Base-by-base conservation (phyloP, 768 basidiomycete species). In the Termitomyces sp. region DNA sequence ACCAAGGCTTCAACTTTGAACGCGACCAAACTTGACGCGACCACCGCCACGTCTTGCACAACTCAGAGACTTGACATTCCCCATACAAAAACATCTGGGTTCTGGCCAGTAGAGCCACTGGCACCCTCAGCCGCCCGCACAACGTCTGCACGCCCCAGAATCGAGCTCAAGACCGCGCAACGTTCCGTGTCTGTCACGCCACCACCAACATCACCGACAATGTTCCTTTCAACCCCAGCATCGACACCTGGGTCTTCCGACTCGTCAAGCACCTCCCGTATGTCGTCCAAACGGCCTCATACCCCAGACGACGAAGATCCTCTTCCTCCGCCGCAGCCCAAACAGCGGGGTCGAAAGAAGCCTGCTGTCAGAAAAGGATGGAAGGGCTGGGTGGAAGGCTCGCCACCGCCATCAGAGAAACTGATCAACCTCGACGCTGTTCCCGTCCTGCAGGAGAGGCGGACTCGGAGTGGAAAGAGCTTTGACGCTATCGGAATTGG, bases 301-400 rank as follows among this genome's bases (percentile, higher is more conserved):
- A 92, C 90, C 0, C 90, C 90, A 9, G 80, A 81, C 55, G 88
- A 91, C 59, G 78, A 81, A 60, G 79, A 79, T 18, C 66, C 76
- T 26, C 56, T 78, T 30, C 58, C 60, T 58, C 40, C 62, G 11
- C 62, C 65, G 69, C 54, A 66, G 61, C 61, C 68, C 11, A 64
- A 65, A 26, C 67, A 64, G 28, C 73, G 70, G n/a, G 78, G 79
- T 46, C 80, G 77, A 69, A 89, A 82, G 76, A 85, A 86, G 63
- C 74, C 79, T 45, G 78, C 85, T 0, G 85, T 80, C 36, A 85
- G 79, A 72, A 92, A 92, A 70, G 90, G 90, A 18, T 92, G 90
- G 90, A 92, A 92, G 75, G 90, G 90, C 40, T 92, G 90, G 90
- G 87, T 92, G 22, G 90, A 91, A 75, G 90, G 89, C 63, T 90